A percentile compares a stretch with the other conserved stretches of the same genome.
Evolutionary conservation across 2,329 filamentous ascomycete genomes (phyloP).

Genomic region (Blumeriella jaapii): DNA sequence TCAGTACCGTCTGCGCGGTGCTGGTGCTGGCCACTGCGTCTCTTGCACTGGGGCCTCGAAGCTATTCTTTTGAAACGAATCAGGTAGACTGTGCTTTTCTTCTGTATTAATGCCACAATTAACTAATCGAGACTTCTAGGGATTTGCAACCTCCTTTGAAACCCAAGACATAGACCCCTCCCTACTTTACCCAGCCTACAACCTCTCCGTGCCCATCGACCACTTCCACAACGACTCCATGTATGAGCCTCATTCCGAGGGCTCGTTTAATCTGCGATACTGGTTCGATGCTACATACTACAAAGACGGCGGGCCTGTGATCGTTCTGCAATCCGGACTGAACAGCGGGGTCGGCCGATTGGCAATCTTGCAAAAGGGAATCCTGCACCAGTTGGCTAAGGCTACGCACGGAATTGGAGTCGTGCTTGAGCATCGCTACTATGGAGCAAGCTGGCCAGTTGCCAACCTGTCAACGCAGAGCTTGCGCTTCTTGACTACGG

Average conservation of each 20-base stretch:
- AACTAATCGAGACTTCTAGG: too few relatives aligned
- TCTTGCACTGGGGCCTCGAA: constrained; percentile 8
- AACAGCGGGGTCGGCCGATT: constrained; percentile 51
- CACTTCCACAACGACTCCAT: constrained; percentile 71
- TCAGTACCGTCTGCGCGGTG: constrained; percentile 11
- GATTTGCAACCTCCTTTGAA: too few relatives aligned
- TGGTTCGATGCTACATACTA: constrained; percentile 76
- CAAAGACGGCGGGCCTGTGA: constrained; percentile 65
- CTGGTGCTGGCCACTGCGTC: constrained; percentile 12
- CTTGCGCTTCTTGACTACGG: constrained; percentile 71
- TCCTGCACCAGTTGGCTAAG: constrained; percentile 57
- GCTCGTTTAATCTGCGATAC: constrained; percentile 60
- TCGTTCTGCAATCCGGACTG: constrained; percentile 66
- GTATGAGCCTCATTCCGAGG: constrained; percentile 67
- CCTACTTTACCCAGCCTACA: constrained; percentile 27
- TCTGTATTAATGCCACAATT: too few relatives aligned
- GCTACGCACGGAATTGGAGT: constrained; percentile 67
- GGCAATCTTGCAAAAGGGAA: constrained; percentile 65
- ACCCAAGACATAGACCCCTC: constrained; percentile 17
- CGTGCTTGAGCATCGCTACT: constrained; percentile 80
- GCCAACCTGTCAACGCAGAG: constrained; percentile 55
- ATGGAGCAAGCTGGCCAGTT: constrained; percentile 63
- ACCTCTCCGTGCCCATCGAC: constrained; percentile 42
- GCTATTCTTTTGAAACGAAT: too few relatives aligned
- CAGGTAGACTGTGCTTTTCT: too few relatives aligned